Evolutionary conservation across 2,329 filamentous ascomycete species (phyloP), one percentile per base, ranked within the genome.

Genomic region (Trichoderma sp.): DNA sequence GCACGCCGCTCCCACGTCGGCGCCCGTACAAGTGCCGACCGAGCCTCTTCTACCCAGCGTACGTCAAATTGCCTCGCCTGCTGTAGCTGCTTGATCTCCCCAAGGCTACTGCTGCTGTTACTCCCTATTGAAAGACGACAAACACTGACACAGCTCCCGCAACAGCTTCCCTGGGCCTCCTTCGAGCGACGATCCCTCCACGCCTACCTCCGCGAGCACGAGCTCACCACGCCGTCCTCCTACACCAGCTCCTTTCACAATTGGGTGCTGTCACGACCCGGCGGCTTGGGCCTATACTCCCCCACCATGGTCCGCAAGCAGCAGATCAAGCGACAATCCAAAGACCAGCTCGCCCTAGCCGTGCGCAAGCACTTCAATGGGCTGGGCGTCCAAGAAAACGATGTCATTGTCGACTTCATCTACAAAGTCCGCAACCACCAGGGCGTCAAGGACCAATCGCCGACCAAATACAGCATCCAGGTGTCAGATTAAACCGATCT

Each of bases 351-450:
- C 66, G 90, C 91, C 10, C 84, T 89, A 72, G 85, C 87, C 1
- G 90, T 94, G 59, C 85, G 92, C 72, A 94, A 93, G 78, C 91
- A 96, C 79, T 96, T 96, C 81, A 96, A 96, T 76, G 89, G 88
- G 39, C 84, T 92, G 72, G 91, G 90, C 18, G 87, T 95, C 51
- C 90, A 89, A 72, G 93, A 96, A 81, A 93, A 90, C 76, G 92
- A 96, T 74, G 90, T 94, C 72, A 91, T 96, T 68, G 91, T 94
- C 68, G 91, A 92, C 72, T 88, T 93, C 76, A 83, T 94, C 70
- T 92, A 93, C 83, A 91, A 89, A 76, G 85, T 92, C 34, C 78
- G 78, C 28, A 77, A 77, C 70, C 77, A 80, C 24, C 76, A 75
- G 66, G 68, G 69, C 24, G 68, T 74, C 5, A 77, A 74, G 58